These are phyloP conservation scores for Rhodotorula taiwanensis DNA, from an alignment of 768 basidiomycete species.

Conservation along the genomic window DNA sequence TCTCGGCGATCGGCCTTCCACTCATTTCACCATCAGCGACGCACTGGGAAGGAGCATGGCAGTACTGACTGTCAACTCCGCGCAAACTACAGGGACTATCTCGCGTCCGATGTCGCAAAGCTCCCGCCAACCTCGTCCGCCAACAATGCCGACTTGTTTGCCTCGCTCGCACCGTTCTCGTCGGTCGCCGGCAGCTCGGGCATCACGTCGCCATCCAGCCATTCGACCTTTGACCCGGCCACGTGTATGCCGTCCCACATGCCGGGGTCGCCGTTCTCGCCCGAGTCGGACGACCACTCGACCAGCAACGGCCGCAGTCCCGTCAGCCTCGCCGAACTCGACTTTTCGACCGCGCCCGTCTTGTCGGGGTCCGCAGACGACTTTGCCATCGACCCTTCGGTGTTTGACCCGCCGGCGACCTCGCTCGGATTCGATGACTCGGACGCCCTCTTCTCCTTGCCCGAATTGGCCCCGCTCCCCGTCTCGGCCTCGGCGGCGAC, in stretches of 20 bases:
- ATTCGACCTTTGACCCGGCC: constrained; percentile 18
- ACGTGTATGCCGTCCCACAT: constrained; percentile 28
- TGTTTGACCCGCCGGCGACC: constrained; percentile 4
- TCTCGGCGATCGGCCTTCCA: no score
- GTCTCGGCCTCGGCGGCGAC: not conserved
- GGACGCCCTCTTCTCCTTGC: no score
- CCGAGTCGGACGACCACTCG: constrained; percentile 23
- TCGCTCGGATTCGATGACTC: not conserved
- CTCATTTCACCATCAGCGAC: no score
- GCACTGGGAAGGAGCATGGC: no score
- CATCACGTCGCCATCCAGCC: not conserved
- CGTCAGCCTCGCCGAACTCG: constrained; percentile 30
- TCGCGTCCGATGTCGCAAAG: constrained; percentile 34
- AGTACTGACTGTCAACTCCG: not conserved
- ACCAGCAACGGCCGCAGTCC: constrained; percentile 13
- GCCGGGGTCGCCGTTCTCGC: constrained; percentile 34
- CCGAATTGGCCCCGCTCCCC: not conserved
- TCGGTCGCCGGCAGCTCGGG: not conserved
- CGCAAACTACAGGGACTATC: constrained; percentile 29
- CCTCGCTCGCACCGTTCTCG: no score
- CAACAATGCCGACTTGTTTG: not conserved
- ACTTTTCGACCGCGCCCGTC: constrained; percentile 4
- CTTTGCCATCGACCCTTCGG: constrained; percentile 30
- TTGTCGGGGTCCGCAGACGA: not conserved
- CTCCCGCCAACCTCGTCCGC: constrained; percentile 1